phyloP scores from a whole-genome alignment of 768 basidiomycete genomes.

The Sutorius australiensis region DNA sequence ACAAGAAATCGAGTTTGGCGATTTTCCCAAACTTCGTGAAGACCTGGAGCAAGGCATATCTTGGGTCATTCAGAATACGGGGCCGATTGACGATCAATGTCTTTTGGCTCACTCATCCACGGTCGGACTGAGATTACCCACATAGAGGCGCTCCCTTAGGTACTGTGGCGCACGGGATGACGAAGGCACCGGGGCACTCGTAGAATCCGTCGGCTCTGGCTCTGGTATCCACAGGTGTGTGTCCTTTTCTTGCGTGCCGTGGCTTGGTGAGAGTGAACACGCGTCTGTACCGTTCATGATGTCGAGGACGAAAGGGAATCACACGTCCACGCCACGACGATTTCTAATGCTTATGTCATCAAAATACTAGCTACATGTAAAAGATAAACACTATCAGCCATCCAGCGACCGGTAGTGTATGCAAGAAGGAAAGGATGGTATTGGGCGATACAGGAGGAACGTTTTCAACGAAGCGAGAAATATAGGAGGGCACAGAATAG shows the following conservation, averaged over 20 bases:
- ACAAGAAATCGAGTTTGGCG: conserved; percentile 89
- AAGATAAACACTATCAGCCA: neutral
- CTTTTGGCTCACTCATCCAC: conserved; percentile 72
- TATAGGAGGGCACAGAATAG: neutral
- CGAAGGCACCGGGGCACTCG: conserved; percentile 17
- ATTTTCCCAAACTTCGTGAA: conserved; percentile 93
- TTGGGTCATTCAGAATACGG: conserved; percentile 31
- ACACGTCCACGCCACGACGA: neutral
- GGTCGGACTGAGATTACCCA: conserved; percentile 83
- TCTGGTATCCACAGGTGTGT: conserved; percentile 33
- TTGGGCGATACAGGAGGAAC: neutral
- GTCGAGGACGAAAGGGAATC: neutral
- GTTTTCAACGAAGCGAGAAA: neutral
- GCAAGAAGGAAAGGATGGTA: neutral
- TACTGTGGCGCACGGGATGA: conserved; percentile 29
- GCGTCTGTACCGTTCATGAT: conserved; percentile 11
- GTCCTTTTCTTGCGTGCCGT: conserved; percentile 4
- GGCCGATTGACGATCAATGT: neutral
- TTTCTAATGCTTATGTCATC: conserved; percentile 16
- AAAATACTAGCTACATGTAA: neutral
- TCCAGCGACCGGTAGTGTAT: neutral
- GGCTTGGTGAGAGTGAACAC: neutral
- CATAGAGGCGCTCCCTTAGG: conserved; percentile 75
- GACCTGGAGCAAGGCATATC: conserved; percentile 83
- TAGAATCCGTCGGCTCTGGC: conserved; percentile 18